Evolutionary conservation across 768 basidiomycete genomes (phyloP), one percentile per base, ranked within the genome.

Genomic region (Cyathus striatus): DNA sequence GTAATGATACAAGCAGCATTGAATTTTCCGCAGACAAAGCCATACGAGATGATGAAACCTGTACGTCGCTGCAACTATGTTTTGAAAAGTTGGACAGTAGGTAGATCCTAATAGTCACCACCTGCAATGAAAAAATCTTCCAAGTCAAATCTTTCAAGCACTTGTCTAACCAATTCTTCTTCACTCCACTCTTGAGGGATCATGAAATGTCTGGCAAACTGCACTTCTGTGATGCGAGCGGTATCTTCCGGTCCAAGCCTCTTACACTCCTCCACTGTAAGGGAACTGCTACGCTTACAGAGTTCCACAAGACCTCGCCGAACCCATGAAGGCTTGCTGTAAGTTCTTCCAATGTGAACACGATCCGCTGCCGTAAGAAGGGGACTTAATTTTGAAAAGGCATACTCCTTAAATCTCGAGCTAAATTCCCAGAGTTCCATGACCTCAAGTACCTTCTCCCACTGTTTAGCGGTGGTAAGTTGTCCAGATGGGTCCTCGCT

Each of bases 381-480:
- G 2, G 39, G 40, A 3, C 48, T 36, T 26, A 69, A 58, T n/a
- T 59, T 50, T n/a, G 54, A 50, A 24, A 66, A 48, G 13, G 67
- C 63, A 57, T 38, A 67, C 25, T 36, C 57, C 55, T 0, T 47
- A 4, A 46, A 69, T 62, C 7, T 50, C 49, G 55, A 61, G 62
- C 30, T 52, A 53, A 26, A 51, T 47, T 7, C 62, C 52, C 33
- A 71, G 53, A 14, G 52, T 36, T 12, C n/a, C n/a, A n/a, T n/a
- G n/a, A n/a, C n/a, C n/a, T n/a, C n/a, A n/a, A 70, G 60, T 22
- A 69, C 57, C 13, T 64, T 64, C 13, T 50, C 57, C 68, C 69
- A 71, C 33, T 65, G 66, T 13, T 62, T 57, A 23, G 53, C 49
- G 13, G 63, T 63, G 18, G 55, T 49, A 35, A 63, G 55, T 26